These are phyloP conservation scores for Capronia epimyces DNA, from an alignment of 2,329 filamentous ascomycete species.

Conservation along the genomic window DNA sequence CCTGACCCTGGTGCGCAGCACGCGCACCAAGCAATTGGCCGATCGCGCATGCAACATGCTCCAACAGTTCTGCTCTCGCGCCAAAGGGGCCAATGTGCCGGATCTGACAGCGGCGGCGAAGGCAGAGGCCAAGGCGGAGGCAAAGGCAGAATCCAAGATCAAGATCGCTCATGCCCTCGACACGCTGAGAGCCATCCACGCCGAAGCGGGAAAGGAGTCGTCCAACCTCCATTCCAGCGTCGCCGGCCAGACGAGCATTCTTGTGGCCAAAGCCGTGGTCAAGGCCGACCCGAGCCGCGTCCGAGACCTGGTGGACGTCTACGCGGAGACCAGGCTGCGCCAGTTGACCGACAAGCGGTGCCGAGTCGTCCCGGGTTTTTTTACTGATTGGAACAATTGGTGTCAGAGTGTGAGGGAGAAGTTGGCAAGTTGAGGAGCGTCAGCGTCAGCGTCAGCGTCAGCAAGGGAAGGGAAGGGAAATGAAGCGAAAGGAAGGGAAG, in stretches of 20 bases:
- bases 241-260: slow-evolving; percentile 57
- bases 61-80: slow-evolving; percentile 64
- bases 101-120: slow-evolving; percentile 44
- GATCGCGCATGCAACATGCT: slow-evolving; percentile 69
- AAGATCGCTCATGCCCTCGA: slow-evolving; percentile 10
- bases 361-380: slow-evolving; percentile 60
- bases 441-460: background rate
- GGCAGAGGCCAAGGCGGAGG: no score
- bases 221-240: slow-evolving; percentile 68
- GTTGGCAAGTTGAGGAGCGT: slow-evolving; percentile 2
- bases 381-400: slow-evolving; percentile 71
- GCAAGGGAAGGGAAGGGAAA: background rate
- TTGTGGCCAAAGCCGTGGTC: slow-evolving; percentile 41
- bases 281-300: slow-evolving; percentile 48
- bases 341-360: slow-evolving; percentile 55
- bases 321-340: slow-evolving; percentile 55
- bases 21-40: slow-evolving; percentile 67
- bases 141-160: no score
- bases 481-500: no score
- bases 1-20: slow-evolving; percentile 69
- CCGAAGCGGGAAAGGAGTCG: slow-evolving; percentile 50
- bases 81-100: slow-evolving; percentile 45
- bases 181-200: slow-evolving; percentile 59
- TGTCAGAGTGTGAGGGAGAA: slow-evolving; percentile 34
- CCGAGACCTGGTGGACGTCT: slow-evolving; percentile 56